phyloP scores from a whole-genome alignment of 2,329 filamentous ascomycete species.

The Teratosphaeria epicoccoides region DNA sequence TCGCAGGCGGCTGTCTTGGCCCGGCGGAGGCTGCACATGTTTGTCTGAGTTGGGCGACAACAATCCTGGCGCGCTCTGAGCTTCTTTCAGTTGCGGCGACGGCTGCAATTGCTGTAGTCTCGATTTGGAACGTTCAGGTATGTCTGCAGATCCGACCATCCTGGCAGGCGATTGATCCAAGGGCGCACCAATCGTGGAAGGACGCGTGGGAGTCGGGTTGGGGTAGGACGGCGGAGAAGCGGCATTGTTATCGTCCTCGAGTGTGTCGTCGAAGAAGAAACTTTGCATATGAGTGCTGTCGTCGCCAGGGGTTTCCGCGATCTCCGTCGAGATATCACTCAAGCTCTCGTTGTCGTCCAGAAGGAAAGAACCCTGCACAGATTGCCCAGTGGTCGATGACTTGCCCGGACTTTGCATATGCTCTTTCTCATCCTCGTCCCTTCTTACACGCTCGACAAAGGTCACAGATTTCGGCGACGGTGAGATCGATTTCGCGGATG shows the following conservation, averaged over 20 bases:
- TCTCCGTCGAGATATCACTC: conserved; percentile 45
- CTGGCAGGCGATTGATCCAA: conserved; percentile 14
- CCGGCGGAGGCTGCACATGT: conserved; percentile 1
- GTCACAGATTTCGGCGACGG: conserved; percentile 1
- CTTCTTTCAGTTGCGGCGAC: conserved; percentile 7
- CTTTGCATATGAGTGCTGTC: conserved; percentile 33
- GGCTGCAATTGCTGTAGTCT: not conserved
- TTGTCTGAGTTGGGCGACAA: conserved; percentile 6
- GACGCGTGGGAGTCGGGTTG: conserved; percentile 31
- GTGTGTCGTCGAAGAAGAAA: conserved; percentile 40
- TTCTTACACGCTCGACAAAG: not conserved
- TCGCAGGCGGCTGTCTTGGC: conserved; percentile 6
- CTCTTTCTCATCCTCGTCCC: not conserved
- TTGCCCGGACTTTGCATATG: not conserved
- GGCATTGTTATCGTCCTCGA: conserved; percentile 28
- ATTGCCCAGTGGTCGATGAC: conserved; percentile 4
- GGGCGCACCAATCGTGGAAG: conserved; percentile 28
- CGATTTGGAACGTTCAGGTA: not conserved
- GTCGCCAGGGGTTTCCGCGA: conserved; percentile 37
- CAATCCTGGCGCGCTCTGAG: conserved; percentile 9
- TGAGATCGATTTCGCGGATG: not conserved
- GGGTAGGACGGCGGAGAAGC: conserved; percentile 19
- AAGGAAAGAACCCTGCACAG: conserved; percentile 36
- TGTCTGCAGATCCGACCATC: not conserved
- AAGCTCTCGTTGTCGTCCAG: conserved; percentile 45